Evolutionary conservation across 331 rosid genomes (phyloP).

Genomic region (Cucumis variabilis): DNA sequence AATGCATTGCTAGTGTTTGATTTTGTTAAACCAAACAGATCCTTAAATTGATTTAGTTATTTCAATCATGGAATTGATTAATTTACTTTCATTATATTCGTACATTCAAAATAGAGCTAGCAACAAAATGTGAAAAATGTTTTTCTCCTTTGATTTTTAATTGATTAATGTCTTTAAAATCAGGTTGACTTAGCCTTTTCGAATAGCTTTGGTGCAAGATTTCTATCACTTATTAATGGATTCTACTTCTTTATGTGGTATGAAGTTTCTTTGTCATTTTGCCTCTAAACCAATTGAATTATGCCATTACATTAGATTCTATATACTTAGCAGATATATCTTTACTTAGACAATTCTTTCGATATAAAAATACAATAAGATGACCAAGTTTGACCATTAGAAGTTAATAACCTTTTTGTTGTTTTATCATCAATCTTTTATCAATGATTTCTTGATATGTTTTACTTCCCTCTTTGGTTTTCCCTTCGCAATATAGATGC

Average conservation of each 20-base stretch:
- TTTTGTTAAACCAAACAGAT: no score
- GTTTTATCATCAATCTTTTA: background rate
- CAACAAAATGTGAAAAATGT: background rate
- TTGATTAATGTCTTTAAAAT: slow-evolving; percentile 1
- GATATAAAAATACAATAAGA: background rate
- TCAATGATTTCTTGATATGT: background rate
- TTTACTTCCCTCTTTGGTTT: no score
- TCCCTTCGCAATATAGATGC: background rate
- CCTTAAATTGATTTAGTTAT: background rate
- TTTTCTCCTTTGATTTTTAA: background rate
- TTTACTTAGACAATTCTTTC: no score
- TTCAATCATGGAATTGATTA: background rate
- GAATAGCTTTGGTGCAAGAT: slow-evolving; percentile 62
- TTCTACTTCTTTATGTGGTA: slow-evolving; percentile 97
- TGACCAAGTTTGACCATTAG: background rate
- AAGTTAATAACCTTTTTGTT: background rate
- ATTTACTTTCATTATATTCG: background rate
- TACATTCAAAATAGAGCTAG: background rate
- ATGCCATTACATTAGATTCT: background rate
- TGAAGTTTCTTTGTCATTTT: background rate
- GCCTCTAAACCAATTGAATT: background rate
- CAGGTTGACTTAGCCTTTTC: slow-evolving; percentile 56
- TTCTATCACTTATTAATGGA: slow-evolving; percentile 77
- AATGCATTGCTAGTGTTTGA: no score
- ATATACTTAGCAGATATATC: no score